Percentiles rank a stretch among this genome's conserved stretches.
Conservation (phyloP, 192 early-diverging fungal genomes). For the Coemansia erecta region DNA sequence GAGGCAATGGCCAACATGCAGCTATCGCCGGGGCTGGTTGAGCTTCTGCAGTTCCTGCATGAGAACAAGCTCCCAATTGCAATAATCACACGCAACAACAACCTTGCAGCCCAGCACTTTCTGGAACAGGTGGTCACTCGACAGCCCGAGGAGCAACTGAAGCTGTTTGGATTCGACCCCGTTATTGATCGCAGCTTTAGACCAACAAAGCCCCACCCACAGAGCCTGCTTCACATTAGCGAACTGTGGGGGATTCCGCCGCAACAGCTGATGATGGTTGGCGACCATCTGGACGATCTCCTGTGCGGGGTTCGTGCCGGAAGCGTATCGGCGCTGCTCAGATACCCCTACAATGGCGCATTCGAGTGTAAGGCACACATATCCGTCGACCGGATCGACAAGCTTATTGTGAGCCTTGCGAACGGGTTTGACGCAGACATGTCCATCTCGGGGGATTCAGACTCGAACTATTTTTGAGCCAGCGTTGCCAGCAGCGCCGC, state of each 20-base stretch:
- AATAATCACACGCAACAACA: slow-evolving; percentile 54
- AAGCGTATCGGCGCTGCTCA: slow-evolving; percentile 43
- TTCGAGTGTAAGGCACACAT: slow-evolving; percentile 42
- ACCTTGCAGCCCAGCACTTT: slow-evolving; percentile 44
- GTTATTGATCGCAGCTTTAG: slow-evolving; percentile 49
- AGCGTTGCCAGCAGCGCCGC: too few species aligned
- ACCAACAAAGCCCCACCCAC: slow-evolving; percentile 53
- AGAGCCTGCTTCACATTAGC: slow-evolving; percentile 42
- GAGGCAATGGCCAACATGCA: slow-evolving; percentile 47
- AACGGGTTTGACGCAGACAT: slow-evolving; percentile 39
- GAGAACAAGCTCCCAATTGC: slow-evolving; percentile 36
- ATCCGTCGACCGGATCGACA: slow-evolving; percentile 43
- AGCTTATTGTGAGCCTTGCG: slow-evolving; percentile 17
- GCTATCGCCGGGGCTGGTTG: slow-evolving; percentile 43
- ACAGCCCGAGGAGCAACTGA: slow-evolving; percentile 22
- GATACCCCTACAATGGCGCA: slow-evolving; percentile 29
- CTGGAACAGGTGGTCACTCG: slow-evolving; percentile 36
- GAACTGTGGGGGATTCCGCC: slow-evolving; percentile 44
- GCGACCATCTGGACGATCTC: slow-evolving; percentile 55
- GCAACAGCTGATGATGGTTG: slow-evolving; percentile 54
- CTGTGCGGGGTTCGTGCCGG: slow-evolving; percentile 50
- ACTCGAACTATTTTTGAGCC: slow-evolving; percentile 1
- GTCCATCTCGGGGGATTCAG: slow-evolving; percentile 14
- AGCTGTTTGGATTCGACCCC: slow-evolving; percentile 47
- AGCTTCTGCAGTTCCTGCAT: slow-evolving; percentile 39